Conservation (phyloP, 805 yeast species). For the Starmerella davenportii region DNA sequence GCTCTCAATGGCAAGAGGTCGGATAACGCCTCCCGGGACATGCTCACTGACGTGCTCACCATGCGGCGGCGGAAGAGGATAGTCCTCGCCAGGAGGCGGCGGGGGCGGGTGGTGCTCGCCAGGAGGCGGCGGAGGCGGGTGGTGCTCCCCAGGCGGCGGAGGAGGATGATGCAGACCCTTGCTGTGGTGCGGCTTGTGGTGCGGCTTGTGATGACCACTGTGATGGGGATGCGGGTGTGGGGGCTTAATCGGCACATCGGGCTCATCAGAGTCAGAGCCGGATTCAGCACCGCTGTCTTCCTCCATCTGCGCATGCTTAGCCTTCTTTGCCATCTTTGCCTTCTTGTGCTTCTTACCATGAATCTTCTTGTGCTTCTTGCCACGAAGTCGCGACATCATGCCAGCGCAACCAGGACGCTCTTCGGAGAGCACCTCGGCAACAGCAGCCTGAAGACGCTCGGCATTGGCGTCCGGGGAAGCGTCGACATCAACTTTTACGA, state of each 20-base stretch:
- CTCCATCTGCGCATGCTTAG: background rate
- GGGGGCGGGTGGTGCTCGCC: conserved; percentile 1
- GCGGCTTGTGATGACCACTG: background rate
- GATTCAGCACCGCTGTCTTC: background rate
- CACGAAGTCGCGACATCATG: background rate
- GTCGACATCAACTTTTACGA: background rate
- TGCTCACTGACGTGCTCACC: background rate
- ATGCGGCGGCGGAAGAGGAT: background rate
- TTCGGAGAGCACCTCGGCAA: conserved; percentile 1
- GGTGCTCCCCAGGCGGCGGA: background rate
- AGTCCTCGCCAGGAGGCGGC: background rate
- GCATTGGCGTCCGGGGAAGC: background rate
- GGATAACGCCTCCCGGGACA: conserved; percentile 3
- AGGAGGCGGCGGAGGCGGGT: background rate
- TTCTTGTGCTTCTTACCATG: background rate
- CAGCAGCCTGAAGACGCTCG: background rate
- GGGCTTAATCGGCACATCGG: background rate
- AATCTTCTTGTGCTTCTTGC: background rate
- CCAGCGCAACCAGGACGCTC: background rate
- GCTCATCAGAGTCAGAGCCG: background rate
- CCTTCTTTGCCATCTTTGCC: no score
- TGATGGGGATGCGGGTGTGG: background rate
- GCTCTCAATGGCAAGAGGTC: conserved; percentile 4
- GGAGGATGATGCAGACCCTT: background rate
- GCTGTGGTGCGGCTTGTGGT: no score